Percentiles rank a stretch among this genome's conserved stretches.
Evolutionary conservation across 345 rosid genomes (phyloP).

Genomic region (Lagerstroemia speciosa): DNA sequence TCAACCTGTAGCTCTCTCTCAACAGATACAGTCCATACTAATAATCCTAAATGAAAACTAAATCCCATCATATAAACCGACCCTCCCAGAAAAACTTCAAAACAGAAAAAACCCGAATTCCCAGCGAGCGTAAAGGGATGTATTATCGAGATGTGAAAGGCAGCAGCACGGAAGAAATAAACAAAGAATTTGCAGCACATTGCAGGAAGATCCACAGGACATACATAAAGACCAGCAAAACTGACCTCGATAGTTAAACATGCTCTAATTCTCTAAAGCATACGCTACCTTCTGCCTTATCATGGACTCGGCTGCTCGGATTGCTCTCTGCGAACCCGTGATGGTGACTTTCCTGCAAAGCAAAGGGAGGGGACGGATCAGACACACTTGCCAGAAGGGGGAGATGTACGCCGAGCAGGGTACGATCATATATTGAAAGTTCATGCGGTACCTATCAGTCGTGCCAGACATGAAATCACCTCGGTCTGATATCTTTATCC

Average conservation of each 20-base stretch:
- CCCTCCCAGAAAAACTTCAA: too few relatives aligned
- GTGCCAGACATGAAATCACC: slow-evolving; percentile 97
- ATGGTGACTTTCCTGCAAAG: slow-evolving; percentile 81
- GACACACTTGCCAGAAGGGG: not conserved
- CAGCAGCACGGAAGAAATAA: not conserved
- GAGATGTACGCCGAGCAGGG: not conserved
- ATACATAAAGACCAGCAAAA: not conserved
- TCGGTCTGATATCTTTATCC: slow-evolving; percentile 88
- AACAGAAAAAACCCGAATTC: not conserved
- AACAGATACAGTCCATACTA: too few relatives aligned
- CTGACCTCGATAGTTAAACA: not conserved
- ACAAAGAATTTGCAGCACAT: slow-evolving; percentile 4
- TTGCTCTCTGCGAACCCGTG: slow-evolving; percentile 83
- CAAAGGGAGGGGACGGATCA: not conserved
- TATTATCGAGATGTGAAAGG: not conserved
- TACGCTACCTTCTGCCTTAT: slow-evolving; percentile 86
- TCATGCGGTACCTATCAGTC: slow-evolving; percentile 51
- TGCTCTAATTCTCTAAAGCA: slow-evolving; percentile 57
- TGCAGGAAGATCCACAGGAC: slow-evolving; percentile 3
- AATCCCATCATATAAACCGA: too few relatives aligned
- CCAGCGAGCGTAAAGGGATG: not conserved
- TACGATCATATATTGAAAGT: not conserved
- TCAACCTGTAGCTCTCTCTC: too few relatives aligned
- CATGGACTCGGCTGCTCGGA: slow-evolving; percentile 82
- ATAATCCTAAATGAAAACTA: too few relatives aligned